These are phyloP conservation scores for Thalia dealbata DNA, from an alignment of 176 grass and related monocot genomes.

Conservation along the genomic window DNA sequence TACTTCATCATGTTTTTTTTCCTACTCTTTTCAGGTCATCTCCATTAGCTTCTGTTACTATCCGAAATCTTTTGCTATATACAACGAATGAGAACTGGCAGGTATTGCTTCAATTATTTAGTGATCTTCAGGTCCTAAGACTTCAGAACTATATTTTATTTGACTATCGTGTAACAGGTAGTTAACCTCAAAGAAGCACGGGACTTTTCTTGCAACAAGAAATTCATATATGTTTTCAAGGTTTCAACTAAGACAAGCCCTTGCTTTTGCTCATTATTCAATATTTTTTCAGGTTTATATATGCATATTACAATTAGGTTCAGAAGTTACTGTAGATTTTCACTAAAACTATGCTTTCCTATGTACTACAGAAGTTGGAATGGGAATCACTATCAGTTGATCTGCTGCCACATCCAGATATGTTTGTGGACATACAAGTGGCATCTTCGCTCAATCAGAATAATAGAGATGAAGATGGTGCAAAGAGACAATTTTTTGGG, in stretches of 20 bases:
- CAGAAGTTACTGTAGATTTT: background rate
- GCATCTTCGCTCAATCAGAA: constrained; percentile 48
- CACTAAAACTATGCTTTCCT: constrained; percentile 5
- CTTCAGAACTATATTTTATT: background rate
- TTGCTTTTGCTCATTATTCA: background rate
- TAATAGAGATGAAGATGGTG: constrained; percentile 75
- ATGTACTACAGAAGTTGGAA: constrained; percentile 65
- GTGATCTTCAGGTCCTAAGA: constrained; percentile 7
- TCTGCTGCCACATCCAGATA: constrained; percentile 95
- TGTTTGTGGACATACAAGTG: constrained; percentile 82
- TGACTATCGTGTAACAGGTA: constrained; percentile 28
- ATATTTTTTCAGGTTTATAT: background rate
- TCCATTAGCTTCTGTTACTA: constrained; percentile 81
- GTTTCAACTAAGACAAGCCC: constrained; percentile 25
- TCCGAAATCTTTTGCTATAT: constrained; percentile 81
- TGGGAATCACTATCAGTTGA: constrained; percentile 93
- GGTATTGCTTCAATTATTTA: constrained; percentile 34
- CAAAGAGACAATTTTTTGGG: constrained; percentile 90
- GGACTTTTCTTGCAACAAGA: constrained; percentile 88
- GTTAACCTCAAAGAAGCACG: constrained; percentile 99
- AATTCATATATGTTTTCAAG: constrained; percentile 99
- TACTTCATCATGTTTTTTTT: background rate
- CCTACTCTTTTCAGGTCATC: constrained; percentile 65
- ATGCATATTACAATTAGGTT: background rate
- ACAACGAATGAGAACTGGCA: constrained; percentile 99